These are phyloP conservation scores for Auxenochlorella pyrenoidosa DNA, from an alignment of 139 green algal genomes.

Conservation along the genomic window DNA sequence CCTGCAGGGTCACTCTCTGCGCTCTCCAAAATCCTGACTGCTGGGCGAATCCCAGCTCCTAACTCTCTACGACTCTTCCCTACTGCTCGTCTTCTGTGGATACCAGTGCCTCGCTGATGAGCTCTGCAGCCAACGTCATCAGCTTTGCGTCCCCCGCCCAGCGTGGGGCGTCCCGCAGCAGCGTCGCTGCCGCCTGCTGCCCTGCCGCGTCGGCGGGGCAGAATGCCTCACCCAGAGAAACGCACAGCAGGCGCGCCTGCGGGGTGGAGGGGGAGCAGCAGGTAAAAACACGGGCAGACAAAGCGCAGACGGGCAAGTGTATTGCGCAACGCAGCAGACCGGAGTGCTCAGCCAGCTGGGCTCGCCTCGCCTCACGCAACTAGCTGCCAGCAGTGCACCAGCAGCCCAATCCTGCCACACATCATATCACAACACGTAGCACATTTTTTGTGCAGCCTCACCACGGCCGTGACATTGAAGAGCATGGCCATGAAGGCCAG, in stretches of 20 bases:
- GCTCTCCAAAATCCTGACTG: background rate
- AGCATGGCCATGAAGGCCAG: slow-evolving; percentile 27
- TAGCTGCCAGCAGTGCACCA: too few relatives aligned
- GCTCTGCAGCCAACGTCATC: background rate
- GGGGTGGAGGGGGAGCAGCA: too few relatives aligned
- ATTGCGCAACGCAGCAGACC: too few relatives aligned
- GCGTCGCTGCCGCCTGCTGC: background rate
- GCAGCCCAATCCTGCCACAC: too few relatives aligned
- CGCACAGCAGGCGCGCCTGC: slow-evolving; percentile 21
- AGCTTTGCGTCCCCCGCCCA: slow-evolving; percentile 7
- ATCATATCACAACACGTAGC: too few relatives aligned
- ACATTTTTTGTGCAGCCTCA: background rate
- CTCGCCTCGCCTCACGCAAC: too few relatives aligned
- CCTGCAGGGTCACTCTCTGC: too few relatives aligned
- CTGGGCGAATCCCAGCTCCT: too few relatives aligned
- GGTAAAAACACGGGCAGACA: background rate
- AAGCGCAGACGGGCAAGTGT: too few relatives aligned
- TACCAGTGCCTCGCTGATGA: background rate
- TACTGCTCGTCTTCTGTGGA: background rate
- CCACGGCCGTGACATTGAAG: slow-evolving; percentile 5
- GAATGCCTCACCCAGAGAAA: slow-evolving; percentile 12
- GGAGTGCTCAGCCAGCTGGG: too few relatives aligned
- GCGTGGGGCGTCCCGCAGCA: background rate
- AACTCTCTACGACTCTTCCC: background rate
- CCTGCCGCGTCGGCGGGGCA: background rate